Evolutionary conservation across 2,329 filamentous ascomycete species (phyloP).

Genomic region (Ophiostoma pallidulum): DNA sequence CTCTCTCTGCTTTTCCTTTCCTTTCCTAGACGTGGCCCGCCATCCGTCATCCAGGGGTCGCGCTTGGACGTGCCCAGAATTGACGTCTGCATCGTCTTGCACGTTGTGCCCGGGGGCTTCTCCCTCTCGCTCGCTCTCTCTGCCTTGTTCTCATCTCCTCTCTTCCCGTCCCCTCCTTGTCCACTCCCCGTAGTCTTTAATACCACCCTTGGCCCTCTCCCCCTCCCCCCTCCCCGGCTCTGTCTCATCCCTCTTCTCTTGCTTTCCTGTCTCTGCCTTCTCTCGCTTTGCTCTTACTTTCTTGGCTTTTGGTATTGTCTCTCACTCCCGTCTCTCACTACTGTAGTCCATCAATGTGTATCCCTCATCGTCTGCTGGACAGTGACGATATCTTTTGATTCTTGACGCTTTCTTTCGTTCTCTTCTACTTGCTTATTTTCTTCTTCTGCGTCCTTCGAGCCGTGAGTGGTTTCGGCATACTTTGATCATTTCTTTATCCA

Average conservation of each 20-base stretch:
- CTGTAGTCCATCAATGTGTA: too few species aligned
- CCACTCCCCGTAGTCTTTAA: not conserved
- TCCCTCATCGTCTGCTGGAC: constrained; percentile 19
- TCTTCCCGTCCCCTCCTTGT: not conserved
- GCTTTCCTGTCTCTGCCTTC: not conserved
- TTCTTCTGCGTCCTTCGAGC: not conserved
- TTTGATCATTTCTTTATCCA: not conserved
- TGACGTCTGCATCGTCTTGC: too few species aligned
- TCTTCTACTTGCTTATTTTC: not conserved
- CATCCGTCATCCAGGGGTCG: too few species aligned
- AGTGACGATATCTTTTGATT: constrained; percentile 17
- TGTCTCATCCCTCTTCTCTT: not conserved
- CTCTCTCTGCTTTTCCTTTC: too few species aligned
- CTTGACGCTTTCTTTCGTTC: not conserved
- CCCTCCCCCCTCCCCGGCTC: not conserved
- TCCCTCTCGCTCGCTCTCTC: not conserved
- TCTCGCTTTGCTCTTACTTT: too few species aligned
- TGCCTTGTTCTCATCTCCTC: not conserved
- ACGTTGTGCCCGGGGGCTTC: too few species aligned
- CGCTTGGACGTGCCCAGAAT: too few species aligned
- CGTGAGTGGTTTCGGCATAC: not conserved
- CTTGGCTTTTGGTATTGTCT: too few species aligned
- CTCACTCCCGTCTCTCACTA: too few species aligned
- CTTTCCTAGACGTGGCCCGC: too few species aligned
- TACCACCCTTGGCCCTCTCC: not conserved